Evolutionary conservation across 2,329 filamentous ascomycete genomes (phyloP).

Genomic region (Basipetospora chlamydospora): DNA sequence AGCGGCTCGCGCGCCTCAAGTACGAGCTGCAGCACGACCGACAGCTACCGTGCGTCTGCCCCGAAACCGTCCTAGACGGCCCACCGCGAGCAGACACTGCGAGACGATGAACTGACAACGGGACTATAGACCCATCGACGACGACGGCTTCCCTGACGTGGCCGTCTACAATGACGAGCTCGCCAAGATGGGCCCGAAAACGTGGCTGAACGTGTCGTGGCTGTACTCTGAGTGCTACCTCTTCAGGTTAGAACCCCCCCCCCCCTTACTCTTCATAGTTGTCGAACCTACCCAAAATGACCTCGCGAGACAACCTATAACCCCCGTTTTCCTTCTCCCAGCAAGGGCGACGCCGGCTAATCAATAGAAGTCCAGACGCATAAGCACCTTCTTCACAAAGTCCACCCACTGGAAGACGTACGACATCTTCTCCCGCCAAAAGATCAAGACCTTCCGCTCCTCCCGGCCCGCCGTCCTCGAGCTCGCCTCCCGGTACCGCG

Average conservation of each 20-base stretch:
- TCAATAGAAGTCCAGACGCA: conserved; percentile 36
- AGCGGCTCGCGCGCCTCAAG: conserved; percentile 68
- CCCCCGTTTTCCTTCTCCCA: too few relatives aligned
- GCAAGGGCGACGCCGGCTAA: conserved; percentile 6
- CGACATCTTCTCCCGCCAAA: conserved; percentile 80
- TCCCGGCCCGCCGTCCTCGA: conserved; percentile 78
- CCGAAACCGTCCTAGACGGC: too few relatives aligned
- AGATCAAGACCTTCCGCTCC: conserved; percentile 82
- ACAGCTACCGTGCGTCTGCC: conserved; percentile 47
- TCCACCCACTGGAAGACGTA: conserved; percentile 78
- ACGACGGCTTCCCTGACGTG: conserved; percentile 67
- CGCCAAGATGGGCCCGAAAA: conserved; percentile 45
- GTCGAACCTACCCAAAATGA: too few relatives aligned
- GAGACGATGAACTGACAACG: too few relatives aligned
- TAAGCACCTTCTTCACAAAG: conserved; percentile 62
- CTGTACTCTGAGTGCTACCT: conserved; percentile 90
- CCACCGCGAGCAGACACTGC: too few relatives aligned
- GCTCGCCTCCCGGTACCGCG: conserved; percentile 63
- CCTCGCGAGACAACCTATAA: too few relatives aligned
- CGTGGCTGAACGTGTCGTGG: conserved; percentile 80
- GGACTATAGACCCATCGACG: conserved; percentile 59
- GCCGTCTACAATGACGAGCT: conserved; percentile 76
- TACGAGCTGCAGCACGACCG: conserved; percentile 91
- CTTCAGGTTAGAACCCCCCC: conserved; percentile 45
- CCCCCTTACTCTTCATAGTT: too few relatives aligned